Evolutionary conservation across 345 rosid genomes (phyloP).

Genomic region (Arabis alpina): DNA sequence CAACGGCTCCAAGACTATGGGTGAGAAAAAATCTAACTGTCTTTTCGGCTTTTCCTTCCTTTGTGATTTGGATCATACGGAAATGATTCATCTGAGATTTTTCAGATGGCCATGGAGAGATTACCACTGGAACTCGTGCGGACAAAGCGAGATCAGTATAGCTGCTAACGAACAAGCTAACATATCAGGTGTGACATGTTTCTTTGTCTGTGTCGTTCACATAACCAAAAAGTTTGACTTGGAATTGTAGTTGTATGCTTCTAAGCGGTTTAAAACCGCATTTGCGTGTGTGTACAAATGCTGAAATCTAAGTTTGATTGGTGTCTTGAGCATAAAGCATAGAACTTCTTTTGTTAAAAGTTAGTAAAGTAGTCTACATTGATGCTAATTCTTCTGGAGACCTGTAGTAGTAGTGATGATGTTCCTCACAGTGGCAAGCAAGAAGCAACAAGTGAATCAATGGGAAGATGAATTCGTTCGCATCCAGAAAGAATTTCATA

Average conservation of each 20-base stretch:
- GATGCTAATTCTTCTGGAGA: too few relatives aligned
- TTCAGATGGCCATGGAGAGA: constrained; percentile 80
- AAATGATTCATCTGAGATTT: constrained; percentile 1
- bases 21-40: constrained; percentile 46
- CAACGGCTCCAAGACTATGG: constrained; percentile 91
- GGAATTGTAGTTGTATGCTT: neutral
- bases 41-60: neutral
- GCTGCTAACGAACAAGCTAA: constrained; percentile 36
- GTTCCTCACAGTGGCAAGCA: too few relatives aligned
- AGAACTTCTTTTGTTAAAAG: too few relatives aligned
- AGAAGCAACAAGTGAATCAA: too few relatives aligned
- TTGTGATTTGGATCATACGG: neutral
- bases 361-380: too few relatives aligned
- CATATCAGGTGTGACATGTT: constrained; percentile 2
- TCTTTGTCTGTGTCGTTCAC: constrained; percentile 7
- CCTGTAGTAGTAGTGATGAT: too few relatives aligned
- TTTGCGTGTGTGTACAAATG: constrained; percentile 15
- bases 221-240: constrained; percentile 9
- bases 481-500: too few relatives aligned
- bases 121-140: constrained; percentile 83
- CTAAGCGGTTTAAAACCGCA: neutral
- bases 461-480: too few relatives aligned
- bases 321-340: too few relatives aligned
- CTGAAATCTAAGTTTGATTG: too few relatives aligned
- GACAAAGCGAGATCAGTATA: constrained; percentile 53